phyloP scores from a whole-genome alignment of 192 early-diverging fungal species.

The Bifiguratus adelaidae region DNA sequence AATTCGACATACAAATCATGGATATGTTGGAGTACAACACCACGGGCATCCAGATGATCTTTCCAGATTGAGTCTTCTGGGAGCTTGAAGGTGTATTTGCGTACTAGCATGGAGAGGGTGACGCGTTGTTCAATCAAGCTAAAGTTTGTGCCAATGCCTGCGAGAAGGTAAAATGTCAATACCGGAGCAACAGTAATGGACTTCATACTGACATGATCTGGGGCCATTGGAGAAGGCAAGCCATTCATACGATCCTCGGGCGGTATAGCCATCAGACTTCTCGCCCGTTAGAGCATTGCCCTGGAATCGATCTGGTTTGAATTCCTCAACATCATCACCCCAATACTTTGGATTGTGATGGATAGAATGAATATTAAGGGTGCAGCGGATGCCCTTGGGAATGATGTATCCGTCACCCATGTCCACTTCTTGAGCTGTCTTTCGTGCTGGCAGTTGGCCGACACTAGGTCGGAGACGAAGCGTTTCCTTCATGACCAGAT shows the following conservation, averaged over 20 bases:
- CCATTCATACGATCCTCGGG: background rate
- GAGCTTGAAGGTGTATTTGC: background rate
- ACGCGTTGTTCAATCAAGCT: slow-evolving; percentile 47
- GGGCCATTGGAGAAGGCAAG: background rate
- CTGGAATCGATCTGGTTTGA: slow-evolving; percentile 35
- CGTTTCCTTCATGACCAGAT: slow-evolving; percentile 1
- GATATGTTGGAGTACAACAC: too few species aligned
- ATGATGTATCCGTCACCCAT: slow-evolving; percentile 25
- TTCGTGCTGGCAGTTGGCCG: background rate
- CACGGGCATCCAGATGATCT: background rate
- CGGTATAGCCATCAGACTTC: background rate
- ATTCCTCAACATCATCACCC: slow-evolving; percentile 25
- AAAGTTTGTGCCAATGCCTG: slow-evolving; percentile 45
- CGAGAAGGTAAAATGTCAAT: background rate
- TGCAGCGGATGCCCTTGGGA: slow-evolving; percentile 27
- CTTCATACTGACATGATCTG: background rate
- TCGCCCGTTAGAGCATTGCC: background rate
- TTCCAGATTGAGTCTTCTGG: background rate
- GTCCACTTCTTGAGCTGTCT: slow-evolving; percentile 6
- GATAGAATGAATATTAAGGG: slow-evolving; percentile 31
- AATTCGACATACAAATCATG: too few species aligned
- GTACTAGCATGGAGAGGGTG: slow-evolving; percentile 30
- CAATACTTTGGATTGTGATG: slow-evolving; percentile 22
- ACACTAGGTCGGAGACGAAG: slow-evolving; percentile 3
- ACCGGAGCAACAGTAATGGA: background rate